These are phyloP conservation scores for Paspalum notatum DNA, from an alignment of 176 grass and related monocot species.

Conservation along the genomic window DNA sequence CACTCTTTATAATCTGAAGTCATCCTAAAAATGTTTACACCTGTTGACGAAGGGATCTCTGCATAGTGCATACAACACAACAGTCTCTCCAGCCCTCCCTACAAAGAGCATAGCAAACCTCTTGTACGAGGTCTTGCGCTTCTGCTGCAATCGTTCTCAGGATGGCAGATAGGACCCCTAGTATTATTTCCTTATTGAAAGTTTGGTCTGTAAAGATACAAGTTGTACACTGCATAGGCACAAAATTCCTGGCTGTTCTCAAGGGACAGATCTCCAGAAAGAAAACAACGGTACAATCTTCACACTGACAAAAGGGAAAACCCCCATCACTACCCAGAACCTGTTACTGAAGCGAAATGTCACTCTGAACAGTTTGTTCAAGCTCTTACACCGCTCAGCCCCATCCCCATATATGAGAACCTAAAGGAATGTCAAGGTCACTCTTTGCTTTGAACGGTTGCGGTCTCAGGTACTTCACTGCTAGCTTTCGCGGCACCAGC, in stretches of 20 bases:
- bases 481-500: conserved; percentile 56
- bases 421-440: not conserved
- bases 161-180: not conserved
- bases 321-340: not conserved
- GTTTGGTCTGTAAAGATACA: not conserved
- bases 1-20: too few species aligned
- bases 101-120: too few species aligned
- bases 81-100: too few species aligned
- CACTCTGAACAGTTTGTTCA: not conserved
- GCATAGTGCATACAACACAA: too few species aligned
- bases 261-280: not conserved
- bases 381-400: not conserved
- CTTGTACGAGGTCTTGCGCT: too few species aligned
- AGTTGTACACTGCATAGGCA: not conserved
- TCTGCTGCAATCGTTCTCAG: too few species aligned
- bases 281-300: not conserved
- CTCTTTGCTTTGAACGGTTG: conserved; percentile 32
- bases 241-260: not conserved
- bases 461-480: conserved; percentile 34
- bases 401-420: too few species aligned
- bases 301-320: not conserved
- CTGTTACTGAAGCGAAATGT: not conserved
- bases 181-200: not conserved
- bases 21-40: too few species aligned
- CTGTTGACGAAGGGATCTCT: too few species aligned